A percentile compares a stretch with the other conserved stretches of the same genome.
These are phyloP conservation scores for Crithidia brevicula DNA, from an alignment of 208 protist species.

Conservation along the genomic window DNA sequence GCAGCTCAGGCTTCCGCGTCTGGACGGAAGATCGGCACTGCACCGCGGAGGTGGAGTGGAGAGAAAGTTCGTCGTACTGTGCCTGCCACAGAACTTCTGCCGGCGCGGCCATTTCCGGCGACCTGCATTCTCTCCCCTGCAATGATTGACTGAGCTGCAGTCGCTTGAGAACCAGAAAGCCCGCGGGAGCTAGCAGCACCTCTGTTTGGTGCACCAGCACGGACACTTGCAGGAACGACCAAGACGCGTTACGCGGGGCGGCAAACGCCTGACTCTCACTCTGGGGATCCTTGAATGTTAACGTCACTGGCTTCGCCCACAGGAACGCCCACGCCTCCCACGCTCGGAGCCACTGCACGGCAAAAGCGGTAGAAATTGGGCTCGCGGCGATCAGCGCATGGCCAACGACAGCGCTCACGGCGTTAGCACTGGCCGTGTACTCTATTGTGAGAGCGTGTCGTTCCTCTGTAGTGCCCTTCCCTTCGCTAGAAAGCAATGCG, in stretches of 20 bases:
- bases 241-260: neutral
- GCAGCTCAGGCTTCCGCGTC: neutral
- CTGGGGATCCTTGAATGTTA: neutral
- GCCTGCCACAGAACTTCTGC: neutral
- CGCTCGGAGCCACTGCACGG: slow-evolving; percentile 9
- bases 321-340: neutral
- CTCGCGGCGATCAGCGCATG: slow-evolving; percentile 8
- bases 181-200: slow-evolving; percentile 8
- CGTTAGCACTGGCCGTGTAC: neutral
- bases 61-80: neutral
- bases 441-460: slow-evolving; percentile 1
- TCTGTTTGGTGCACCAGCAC: slow-evolving; percentile 8
- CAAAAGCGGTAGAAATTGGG: neutral
- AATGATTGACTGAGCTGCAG: neutral
- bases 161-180: slow-evolving; percentile 4
- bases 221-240: neutral
- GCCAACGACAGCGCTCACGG: neutral
- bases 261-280: neutral
- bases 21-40: neutral
- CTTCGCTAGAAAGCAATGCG: neutral
- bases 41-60: neutral
- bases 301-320: neutral
- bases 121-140: neutral
- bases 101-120: neutral
- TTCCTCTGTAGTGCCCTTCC: neutral